These are phyloP conservation scores for Kregervanrija fluxuum DNA, from an alignment of 805 yeast genomes.

Conservation along the genomic window DNA sequence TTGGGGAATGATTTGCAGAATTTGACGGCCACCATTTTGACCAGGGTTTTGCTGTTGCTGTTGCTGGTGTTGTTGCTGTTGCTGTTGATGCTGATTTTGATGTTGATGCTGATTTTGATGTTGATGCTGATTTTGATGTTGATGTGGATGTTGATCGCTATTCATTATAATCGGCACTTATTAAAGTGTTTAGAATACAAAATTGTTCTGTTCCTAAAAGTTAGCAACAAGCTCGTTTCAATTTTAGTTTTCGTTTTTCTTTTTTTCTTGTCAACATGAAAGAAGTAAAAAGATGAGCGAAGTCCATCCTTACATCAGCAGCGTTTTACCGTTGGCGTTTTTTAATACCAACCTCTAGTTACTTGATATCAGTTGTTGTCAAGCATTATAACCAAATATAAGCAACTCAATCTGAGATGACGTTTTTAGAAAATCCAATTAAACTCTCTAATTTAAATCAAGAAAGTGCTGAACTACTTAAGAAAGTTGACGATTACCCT, in stretches of 20 bases:
- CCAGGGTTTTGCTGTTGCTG: slow-evolving; percentile 11
- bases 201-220: too few relatives aligned
- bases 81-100: slow-evolving; percentile 9
- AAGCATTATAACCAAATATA: too few relatives aligned
- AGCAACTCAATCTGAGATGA: neutral
- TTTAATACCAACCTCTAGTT: too few relatives aligned
- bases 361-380: too few relatives aligned
- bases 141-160: slow-evolving; percentile 10
- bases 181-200: too few relatives aligned
- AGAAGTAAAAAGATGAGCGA: too few relatives aligned
- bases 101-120: slow-evolving; percentile 13
- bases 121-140: slow-evolving; percentile 6
- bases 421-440: slow-evolving; percentile 12
- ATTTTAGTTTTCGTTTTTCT: too few relatives aligned
- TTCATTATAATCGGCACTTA: neutral
- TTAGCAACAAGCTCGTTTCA: too few relatives aligned
- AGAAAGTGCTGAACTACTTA: slow-evolving; percentile 12
- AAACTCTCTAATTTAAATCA: slow-evolving; percentile 7
- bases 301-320: too few relatives aligned
- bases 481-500: slow-evolving; percentile 29
- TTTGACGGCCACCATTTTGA: neutral
- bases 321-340: too few relatives aligned
- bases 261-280: too few relatives aligned
- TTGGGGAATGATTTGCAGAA: slow-evolving; percentile 34
- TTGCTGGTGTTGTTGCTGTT: slow-evolving; percentile 12